Base-by-base conservation (phyloP, 73 alveolate genomes). In the Strombidium stylifer region DNA sequence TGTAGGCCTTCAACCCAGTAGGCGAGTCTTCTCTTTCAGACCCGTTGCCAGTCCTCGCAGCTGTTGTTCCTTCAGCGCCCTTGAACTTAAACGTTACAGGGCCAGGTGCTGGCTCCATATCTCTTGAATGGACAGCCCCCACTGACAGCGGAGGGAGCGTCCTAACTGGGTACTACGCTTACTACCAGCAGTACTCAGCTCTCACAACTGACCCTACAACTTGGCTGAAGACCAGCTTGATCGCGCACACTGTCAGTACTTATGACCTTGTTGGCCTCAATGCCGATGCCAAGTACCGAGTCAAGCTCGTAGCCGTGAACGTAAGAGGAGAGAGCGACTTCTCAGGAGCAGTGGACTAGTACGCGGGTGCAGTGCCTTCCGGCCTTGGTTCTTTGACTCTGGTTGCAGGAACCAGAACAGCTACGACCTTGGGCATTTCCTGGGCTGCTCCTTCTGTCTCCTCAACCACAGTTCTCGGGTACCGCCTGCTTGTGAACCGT, bases 381-480 rank as follows among this genome's bases (percentile, higher is more conserved):
- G 64, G 47, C 6, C 74, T 64, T 24, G 0, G 54, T n/a, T 10
- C 58, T n/a, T 87, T 86, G 0, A 46, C 74, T 20, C 37, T 79
- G 14, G 54, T 64, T 1, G 55, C 71, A 5, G 35, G 40, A 21
- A 12, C 83, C n/a, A 23, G 93, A 7, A 67, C 79, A n/a, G 46
- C 46, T 3, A 49, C 53, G 27, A 68, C 88, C 14, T 34, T 85
- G 30, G 61, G 57, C 15, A 19, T 76, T 5, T 40, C n/a, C 18
- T 76, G 88, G 88, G 28, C 69, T 26, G 75, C 76, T 12, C 88
- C 88, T 3, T 23, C 42, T 0, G 44, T 62, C 2, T 46, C 81
- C 7, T 47, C 76, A 0, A 49, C 73, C 10, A 56, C 68, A 11
- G 68, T 74, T n/a, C 54, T 60, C n/a, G 87, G 87, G 3, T 74